Base-by-base conservation (phyloP, 495 filamentous ascomycete genomes). In the Astrocystis sublimbata region DNA sequence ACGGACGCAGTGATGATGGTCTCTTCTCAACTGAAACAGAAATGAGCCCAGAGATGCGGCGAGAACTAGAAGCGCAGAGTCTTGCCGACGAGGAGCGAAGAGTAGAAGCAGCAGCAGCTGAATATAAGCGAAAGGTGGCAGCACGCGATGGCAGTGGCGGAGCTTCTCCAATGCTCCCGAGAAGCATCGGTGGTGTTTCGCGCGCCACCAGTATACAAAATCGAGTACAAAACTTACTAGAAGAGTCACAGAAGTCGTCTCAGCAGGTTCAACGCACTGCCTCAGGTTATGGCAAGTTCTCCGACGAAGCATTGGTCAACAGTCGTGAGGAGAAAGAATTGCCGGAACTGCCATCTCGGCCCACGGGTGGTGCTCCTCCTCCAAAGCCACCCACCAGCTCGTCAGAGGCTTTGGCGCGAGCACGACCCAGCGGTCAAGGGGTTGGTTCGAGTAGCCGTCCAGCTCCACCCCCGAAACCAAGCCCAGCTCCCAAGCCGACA, bases 61-160 rank as follows among this genome's bases (percentile, higher is more conserved):
- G 94, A 26, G 94, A 98, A 71, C 81, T 97, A 6, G 94, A 98
- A 72, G 85, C 92, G 21, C 82, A 88, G 36, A 85, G 90, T 46
- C 84, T 98, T 19, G 89, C 89, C 19, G 86, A 92, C 72, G 94
- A 98, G 75, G 94, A 98, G 73, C 88, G 88, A 61, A 83, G 94
- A n/a, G 96, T 98, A 9, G 92, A 90, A 35, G 88, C 85, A 43
- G 94, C 93, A 1, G 92, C 92, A n/a, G 92, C 90, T 1, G 94
- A 97, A 73, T 96, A 97, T 69, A 86, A 90, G 4, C 83, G 86
- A 60, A 87, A 89, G 26, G 80, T 96, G 43, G 87, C 90, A 2
- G 87, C 87, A 55, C 74, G 85, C 13, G 67, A 69, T 21, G 56
- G 52, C 13, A 85, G 82, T 1, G 75, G 81, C 12, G 13, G 24